Base-by-base conservation (phyloP, 371 early-diverging fungal species). In the Mortierella sp. region DNA sequence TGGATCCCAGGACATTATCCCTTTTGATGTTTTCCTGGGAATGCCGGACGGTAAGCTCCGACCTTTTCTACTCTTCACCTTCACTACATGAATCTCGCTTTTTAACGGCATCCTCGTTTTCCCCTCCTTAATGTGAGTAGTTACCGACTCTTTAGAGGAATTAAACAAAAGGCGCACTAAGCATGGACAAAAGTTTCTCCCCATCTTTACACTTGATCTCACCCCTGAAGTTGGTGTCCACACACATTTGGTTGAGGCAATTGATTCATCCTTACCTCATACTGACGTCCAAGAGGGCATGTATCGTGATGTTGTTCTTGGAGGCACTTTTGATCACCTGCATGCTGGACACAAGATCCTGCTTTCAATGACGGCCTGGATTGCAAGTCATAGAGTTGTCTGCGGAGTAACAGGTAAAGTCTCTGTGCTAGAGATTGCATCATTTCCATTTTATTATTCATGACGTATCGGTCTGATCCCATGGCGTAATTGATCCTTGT, bases 321-420 rank as follows among this genome's bases (percentile, higher is more conserved):
- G 99, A 19, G 99, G 99, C 10, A 98, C 99, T 3, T 99, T 99
- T 87, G 99, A 99, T 83, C 98, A 98, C 76, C 83, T 99, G 55
- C 99, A 99, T 75, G 88, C 91, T 2, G 99, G 98, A 7, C 99
- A 99, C 84, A 95, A 96, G 84, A 94, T 98, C 45, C 84, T 99
- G 36, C 85, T 99, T 60, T 92, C 96, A 1, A 92, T 93, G 84
- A 90, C 96, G 0, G 95, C 94, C 0, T 88, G 94, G 82, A 82
- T 94, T 48, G 77, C 93, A 7, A 69, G 73, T 10, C 67, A 87
- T 41, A 81, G 88, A 41, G 80, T 97, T 36, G 84, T 93, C 10
- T 94, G 94, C 38, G 97, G 96, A 16, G 92, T 96, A 2, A 91
- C 92, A 50, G 94, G 92, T 93, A 87, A 74, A 36, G 36, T 36